Conservation (phyloP, 345 rosid genomes). For the Camelina sativa region DNA sequence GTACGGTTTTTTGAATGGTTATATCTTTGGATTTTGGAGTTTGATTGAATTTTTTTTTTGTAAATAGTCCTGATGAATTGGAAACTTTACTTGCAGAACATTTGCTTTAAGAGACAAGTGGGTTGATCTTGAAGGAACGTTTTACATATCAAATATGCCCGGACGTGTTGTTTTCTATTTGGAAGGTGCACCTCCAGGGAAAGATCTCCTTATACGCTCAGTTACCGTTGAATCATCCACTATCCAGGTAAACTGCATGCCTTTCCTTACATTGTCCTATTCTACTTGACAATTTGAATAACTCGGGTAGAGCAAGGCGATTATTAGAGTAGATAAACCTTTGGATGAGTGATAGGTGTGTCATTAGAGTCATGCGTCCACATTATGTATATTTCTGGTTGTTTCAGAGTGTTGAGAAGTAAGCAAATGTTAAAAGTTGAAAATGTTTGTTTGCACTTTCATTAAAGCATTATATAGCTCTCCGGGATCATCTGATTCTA, state of each 20-base stretch:
- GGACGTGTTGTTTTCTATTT: conserved; percentile 71
- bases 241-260: conserved; percentile 46
- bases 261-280: conserved; percentile 25
- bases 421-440: not conserved
- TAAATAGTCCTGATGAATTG: conserved; percentile 13
- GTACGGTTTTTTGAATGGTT: conserved; percentile 47
- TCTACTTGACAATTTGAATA: not conserved
- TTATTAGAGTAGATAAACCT: not conserved
- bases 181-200: conserved; percentile 92
- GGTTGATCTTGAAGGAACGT: conserved; percentile 78
- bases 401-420: not conserved
- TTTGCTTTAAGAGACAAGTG: conserved; percentile 65
- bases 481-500: not conserved
- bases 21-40: not conserved
- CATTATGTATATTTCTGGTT: not conserved
- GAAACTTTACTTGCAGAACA: conserved; percentile 52
- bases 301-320: not conserved
- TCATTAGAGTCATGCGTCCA: not conserved
- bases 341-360: not conserved
- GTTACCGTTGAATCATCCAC: conserved; percentile 60
- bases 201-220: conserved; percentile 74
- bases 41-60: not conserved
- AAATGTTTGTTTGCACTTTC: not conserved
- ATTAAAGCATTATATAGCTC: not conserved
- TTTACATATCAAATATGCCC: conserved; percentile 67